Evolutionary conservation across 345 rosid genomes (phyloP).

Genomic region (Salix purpurea): DNA sequence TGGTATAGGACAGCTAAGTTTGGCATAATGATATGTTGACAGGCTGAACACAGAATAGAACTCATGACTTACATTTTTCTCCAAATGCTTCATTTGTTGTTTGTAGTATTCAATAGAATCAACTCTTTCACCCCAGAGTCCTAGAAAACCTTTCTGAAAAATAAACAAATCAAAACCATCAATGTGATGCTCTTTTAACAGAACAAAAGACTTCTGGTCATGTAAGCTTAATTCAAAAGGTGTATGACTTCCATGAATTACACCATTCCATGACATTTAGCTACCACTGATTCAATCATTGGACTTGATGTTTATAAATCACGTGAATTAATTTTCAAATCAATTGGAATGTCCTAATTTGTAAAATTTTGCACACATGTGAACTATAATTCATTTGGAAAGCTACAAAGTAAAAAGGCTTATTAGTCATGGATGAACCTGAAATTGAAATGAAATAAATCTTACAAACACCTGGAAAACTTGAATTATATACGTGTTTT

Average conservation of each 20-base stretch:
- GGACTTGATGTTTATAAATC: not conserved
- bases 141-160: slow-evolving; percentile 76
- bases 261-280: not conserved
- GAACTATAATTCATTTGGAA: not conserved
- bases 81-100: slow-evolving; percentile 52
- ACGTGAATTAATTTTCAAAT: not conserved
- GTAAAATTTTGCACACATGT: not conserved
- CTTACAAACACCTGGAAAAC: not conserved
- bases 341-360: not conserved
- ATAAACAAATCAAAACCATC: slow-evolving; percentile 12
- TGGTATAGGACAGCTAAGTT: no score
- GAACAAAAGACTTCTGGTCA: not conserved
- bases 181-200: not conserved
- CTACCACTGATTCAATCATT: not conserved
- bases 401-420: not conserved
- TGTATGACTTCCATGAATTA: not conserved
- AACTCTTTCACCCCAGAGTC: slow-evolving; percentile 74
- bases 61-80: slow-evolving; percentile 47
- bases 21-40: not conserved
- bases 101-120: slow-evolving; percentile 81
- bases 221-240: not conserved
- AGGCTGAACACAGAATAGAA: slow-evolving; percentile 5
- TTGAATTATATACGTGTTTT: not conserved
- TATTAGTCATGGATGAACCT: not conserved
- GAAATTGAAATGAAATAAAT: not conserved